Evolutionary conservation across 148 eudicot genomes (phyloP), one percentile per base, ranked within the genome.

Genomic region (Limonium bicolor): DNA sequence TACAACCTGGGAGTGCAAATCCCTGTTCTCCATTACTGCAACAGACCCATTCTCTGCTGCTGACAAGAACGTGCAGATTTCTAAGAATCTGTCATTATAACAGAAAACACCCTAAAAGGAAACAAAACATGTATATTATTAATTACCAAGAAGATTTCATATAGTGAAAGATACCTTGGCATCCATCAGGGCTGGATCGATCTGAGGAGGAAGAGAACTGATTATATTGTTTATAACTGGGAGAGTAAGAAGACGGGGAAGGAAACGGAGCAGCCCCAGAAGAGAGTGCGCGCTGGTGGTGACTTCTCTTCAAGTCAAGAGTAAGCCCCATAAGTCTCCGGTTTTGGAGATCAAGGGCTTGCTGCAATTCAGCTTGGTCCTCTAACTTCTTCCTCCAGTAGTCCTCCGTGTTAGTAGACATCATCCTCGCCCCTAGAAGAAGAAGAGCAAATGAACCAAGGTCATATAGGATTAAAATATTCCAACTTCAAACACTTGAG

Each of bases 331-430:
- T 73, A 28, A 86, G 52, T 47, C 85, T 68, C 36, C 77, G 44
- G 41, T 59, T 68, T 29, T 84, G 88, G 18, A 84, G 69, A 41
- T 84, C 88, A 26, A 84, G 56, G 18, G 95, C 88, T 41, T 80
- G 86, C 33, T 79, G 84, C 52, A 85, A 50, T 19, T 85, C 90
- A n/a, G 82, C 82, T 51, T 80, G 73, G 59, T 86, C 81, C 62
- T 82, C 96, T 30, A 86, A 40, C 60, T 86, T 86, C 50, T 79
- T 73, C 69, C 74, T 70, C 76, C 86, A 77, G 46, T 71, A 19
- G 51, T 76, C 62, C 54, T 87, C 86, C 13, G 68, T 35, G 35
- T 70, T 66, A 34, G 68, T 36, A 33, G 15, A 60, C 48, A 69
- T 63, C 78, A 82, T 76, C 40, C 82, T 76, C 16, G 72, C 46